Evolutionary conservation across 1,139 yeast genomes (phyloP), one percentile per base, ranked within the genome.

Genomic region (Blastobotrys serpentis): DNA sequence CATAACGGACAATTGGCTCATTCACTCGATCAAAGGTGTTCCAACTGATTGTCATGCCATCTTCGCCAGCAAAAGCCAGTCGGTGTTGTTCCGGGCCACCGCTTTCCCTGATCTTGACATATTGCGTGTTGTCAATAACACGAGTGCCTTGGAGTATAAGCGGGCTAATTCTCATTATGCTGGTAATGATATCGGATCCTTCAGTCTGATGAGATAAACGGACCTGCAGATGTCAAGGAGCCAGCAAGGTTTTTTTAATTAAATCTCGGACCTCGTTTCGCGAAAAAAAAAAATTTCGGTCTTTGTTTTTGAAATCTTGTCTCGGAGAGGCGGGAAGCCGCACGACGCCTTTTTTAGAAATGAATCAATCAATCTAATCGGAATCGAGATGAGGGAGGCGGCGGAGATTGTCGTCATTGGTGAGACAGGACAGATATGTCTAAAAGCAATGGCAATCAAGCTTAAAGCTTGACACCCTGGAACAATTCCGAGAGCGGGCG

Each of bases 1-100:
- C 68, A 41, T 58, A 64, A 38, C 49, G 49, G 2, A 64, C 65
- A 8, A 50, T 41, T n/a, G 68, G 63, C 14, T 39, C 30, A 6
- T 43, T 17, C n/a, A 56, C 36, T 46, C 53, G 37, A 14, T 47
- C 46, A 23, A 50, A 54, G n/a, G 68, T 57, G 51, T 58, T 61
- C 57, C 57, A 54, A 21, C 54, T 45, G 17, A 54, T 44, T 1
- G 48, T 25, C 52, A 54, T 53, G 34, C 49, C 56, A 21, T 38
- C 42, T 16, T 43, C 44, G 16, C 50, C 47, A 7, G 53, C 52
- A n/a, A 44, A 47, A 3, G 57, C 57, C 22, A 52, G 40, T 10
- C 56, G 49, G 14, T 50, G 50, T 25, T 53, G 56, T 8, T 36
- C 42, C 30, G 22, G 48, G 34, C 30, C 45, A 18, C 38, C 37